A percentile compares a stretch with the other conserved stretches of the same genome.
Evolutionary conservation across 371 early-diverging fungal species (phyloP).

Genomic region (Paraphysoderma sedebokerense): DNA sequence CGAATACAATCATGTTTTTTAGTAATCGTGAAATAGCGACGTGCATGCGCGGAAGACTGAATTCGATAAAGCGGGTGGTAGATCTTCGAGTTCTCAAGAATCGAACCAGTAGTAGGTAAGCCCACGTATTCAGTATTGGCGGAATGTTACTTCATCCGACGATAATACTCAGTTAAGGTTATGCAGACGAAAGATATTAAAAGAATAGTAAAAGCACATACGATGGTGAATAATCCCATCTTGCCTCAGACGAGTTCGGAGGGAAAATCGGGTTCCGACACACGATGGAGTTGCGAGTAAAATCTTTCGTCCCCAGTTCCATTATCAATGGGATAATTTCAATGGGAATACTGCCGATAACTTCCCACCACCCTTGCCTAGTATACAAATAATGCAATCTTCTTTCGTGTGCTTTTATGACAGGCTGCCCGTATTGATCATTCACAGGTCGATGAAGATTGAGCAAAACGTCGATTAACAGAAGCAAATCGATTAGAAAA

Average conservation of each 20-base stretch:
- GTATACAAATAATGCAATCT: background rate
- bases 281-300: too few species aligned
- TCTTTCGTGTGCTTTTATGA: background rate
- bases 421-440: background rate
- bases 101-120: background rate
- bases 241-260: too few species aligned
- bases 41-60: background rate
- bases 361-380: background rate
- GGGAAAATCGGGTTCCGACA: too few species aligned
- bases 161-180: background rate
- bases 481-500: background rate
- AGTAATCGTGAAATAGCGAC: background rate
- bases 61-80: background rate
- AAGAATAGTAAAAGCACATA: background rate
- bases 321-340: too few species aligned
- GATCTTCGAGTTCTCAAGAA: background rate
- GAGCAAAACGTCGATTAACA: background rate
- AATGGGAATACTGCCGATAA: slow-evolving; percentile 1
- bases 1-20: background rate
- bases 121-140: background rate
- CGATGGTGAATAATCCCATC: too few species aligned
- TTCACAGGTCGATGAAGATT: background rate
- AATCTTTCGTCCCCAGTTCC: too few species aligned
- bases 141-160: background rate
- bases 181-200: background rate